Evolutionary conservation across 805 yeast species (phyloP).

Genomic region (Wickerhamomyces xylosicus): DNA sequence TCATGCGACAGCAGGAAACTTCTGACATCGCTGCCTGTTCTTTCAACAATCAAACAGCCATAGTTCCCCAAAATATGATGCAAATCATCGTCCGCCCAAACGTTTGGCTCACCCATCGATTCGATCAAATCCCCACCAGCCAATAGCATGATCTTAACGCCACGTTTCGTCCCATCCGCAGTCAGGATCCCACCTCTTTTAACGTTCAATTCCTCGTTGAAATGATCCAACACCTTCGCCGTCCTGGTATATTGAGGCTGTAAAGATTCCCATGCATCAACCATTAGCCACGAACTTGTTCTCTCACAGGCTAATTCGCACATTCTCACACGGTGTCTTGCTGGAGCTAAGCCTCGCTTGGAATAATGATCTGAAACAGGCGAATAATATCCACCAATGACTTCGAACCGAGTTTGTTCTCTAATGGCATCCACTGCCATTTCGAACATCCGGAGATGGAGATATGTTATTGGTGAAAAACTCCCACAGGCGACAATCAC

Average conservation of each 20-base stretch:
- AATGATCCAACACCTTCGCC: constrained; percentile 91
- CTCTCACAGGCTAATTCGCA: constrained; percentile 97
- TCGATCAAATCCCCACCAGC: constrained; percentile 98
- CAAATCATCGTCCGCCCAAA: constrained; percentile 94
- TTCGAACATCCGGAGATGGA: constrained; percentile 95
- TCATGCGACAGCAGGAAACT: constrained; percentile 88
- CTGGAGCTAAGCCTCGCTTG: constrained; percentile 85
- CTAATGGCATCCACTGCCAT: constrained; percentile 93
- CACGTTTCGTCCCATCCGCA: constrained; percentile 51
- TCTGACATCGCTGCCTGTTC: constrained; percentile 95
- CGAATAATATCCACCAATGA: constrained; percentile 91
- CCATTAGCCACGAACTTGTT: constrained; percentile 96
- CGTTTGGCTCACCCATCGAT: constrained; percentile 99
- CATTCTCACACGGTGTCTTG: constrained; percentile 91
- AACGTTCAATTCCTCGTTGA: constrained; percentile 88
- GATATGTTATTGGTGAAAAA: constrained; percentile 89
- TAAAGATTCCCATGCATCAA: constrained; percentile 96
- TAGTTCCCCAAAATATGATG: constrained; percentile 93
- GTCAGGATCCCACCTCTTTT: constrained; percentile 76
- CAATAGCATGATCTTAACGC: constrained; percentile 88
- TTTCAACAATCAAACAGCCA: constrained; percentile 92
- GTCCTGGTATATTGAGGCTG: constrained; percentile 90
- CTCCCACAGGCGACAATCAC: constrained; percentile 97
- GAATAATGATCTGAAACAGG: constrained; percentile 91
- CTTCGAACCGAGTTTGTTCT: constrained; percentile 90